Evolutionary conservation across 2,329 filamentous ascomycete species (phyloP).

Genomic region (Diaporthe nobilis): DNA sequence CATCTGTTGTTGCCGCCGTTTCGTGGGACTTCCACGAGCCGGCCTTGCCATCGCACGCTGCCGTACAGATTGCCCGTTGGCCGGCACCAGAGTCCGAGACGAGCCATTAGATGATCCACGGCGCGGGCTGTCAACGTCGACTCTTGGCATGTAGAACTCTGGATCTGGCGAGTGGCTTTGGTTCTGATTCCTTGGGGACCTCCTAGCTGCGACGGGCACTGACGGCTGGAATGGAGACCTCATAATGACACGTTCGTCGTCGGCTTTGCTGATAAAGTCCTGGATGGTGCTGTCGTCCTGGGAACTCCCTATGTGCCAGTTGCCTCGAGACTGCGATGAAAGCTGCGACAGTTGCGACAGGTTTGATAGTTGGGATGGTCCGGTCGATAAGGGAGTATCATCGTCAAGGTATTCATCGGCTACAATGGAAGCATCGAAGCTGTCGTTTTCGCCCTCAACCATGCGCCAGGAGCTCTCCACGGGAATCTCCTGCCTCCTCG

Average conservation of each 20-base stretch:
- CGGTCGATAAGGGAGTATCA: slow-evolving; percentile 56
- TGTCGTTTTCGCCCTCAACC: slow-evolving; percentile 73
- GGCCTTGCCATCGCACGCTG: slow-evolving; percentile 45
- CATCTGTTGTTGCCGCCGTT: slow-evolving; percentile 28
- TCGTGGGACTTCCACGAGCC: slow-evolving; percentile 44
- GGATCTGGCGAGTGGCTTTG: slow-evolving; percentile 61
- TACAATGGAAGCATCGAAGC: slow-evolving; percentile 70
- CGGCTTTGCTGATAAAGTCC: slow-evolving; percentile 66
- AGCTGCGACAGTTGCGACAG: slow-evolving; percentile 49
- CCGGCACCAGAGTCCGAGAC: slow-evolving; percentile 52
- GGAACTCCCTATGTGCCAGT: slow-evolving; percentile 59
- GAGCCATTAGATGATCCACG: slow-evolving; percentile 52
- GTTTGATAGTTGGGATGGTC: slow-evolving; percentile 62
- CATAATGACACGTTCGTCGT: slow-evolving; percentile 69
- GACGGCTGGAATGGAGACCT: slow-evolving; percentile 70
- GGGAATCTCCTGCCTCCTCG: slow-evolving; percentile 51
- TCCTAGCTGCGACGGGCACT: slow-evolving; percentile 56
- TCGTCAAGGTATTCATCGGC: slow-evolving; percentile 60
- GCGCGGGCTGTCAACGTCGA: slow-evolving; percentile 58
- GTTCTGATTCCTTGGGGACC: slow-evolving; percentile 46
- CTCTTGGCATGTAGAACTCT: slow-evolving; percentile 67
- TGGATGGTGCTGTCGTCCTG: slow-evolving; percentile 67
- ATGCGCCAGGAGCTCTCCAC: slow-evolving; percentile 72
- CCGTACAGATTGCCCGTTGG: slow-evolving; percentile 46
- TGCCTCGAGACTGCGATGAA: slow-evolving; percentile 49